These are phyloP conservation scores for Ramaria rubella DNA, from an alignment of 768 basidiomycete species.

Conservation along the genomic window DNA sequence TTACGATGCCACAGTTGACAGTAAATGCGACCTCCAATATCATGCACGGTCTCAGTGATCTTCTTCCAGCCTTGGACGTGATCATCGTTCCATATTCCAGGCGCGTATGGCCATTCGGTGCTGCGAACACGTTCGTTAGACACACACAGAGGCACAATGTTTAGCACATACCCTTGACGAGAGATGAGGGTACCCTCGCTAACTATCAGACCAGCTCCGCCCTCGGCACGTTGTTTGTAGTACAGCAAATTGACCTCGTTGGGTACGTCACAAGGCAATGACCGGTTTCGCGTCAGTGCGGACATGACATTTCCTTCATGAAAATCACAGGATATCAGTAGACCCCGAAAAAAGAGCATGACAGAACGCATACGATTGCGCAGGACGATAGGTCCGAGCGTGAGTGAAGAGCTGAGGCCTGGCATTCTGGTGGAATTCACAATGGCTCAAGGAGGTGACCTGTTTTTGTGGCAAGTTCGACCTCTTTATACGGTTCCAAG, in stretches of 20 bases:
- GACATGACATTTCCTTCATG: constrained; percentile 33
- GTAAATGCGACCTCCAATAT: constrained; percentile 37
- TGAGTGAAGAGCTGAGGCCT: constrained; percentile 21
- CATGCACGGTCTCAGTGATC: constrained; percentile 42
- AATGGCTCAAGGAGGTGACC: neutral
- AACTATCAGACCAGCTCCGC: constrained; percentile 35
- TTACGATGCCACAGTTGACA: constrained; percentile 40
- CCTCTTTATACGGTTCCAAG: neutral
- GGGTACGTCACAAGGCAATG: constrained; percentile 28
- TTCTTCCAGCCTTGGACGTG: constrained; percentile 41
- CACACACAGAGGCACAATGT: neutral
- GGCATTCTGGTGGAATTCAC: neutral
- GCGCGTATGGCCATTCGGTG: constrained; percentile 38
- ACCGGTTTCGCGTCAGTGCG: constrained; percentile 36
- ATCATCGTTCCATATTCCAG: constrained; percentile 42
- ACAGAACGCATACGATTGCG: constrained; percentile 24
- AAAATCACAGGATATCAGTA: too few relatives aligned
- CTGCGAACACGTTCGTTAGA: constrained; percentile 17
- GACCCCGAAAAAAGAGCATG: too few relatives aligned
- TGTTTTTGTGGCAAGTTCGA: neutral
- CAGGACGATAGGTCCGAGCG: constrained; percentile 30
- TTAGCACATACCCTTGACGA: constrained; percentile 33
- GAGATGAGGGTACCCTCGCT: constrained; percentile 35
- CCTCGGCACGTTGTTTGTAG: constrained; percentile 34
- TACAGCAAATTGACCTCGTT: constrained; percentile 34